phyloP scores from a whole-genome alignment of 495 filamentous ascomycete genomes.

The Penicillium bovifimosum region DNA sequence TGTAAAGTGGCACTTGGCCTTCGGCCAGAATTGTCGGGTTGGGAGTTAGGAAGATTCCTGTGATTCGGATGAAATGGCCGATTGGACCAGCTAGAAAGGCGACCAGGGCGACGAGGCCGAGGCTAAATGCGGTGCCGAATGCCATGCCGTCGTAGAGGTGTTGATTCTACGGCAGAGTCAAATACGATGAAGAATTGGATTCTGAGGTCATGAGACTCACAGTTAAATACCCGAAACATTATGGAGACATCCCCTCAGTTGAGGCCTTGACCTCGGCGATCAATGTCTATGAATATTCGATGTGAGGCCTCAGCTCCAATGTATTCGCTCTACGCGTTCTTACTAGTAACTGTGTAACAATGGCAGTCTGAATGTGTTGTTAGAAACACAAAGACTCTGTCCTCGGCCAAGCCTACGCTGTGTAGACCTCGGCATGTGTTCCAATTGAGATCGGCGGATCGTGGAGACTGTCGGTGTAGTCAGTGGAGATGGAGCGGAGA shows the following conservation, averaged over 20 bases:
- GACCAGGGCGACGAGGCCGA: slow-evolving; percentile 31
- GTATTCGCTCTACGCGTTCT: too few relatives aligned
- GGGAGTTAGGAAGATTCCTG: slow-evolving; percentile 29
- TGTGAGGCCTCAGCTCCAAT: too few relatives aligned
- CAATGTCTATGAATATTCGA: too few relatives aligned
- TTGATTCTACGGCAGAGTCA: not conserved
- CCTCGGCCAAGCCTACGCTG: too few relatives aligned
- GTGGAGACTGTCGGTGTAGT: not conserved
- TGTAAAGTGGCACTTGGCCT: slow-evolving; percentile 32
- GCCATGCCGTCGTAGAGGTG: slow-evolving; percentile 18
- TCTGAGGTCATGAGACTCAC: too few relatives aligned
- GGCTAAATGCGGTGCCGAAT: slow-evolving; percentile 16
- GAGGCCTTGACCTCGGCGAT: not conserved
- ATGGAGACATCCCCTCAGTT: not conserved
- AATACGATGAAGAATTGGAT: too few relatives aligned
- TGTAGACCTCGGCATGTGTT: too few relatives aligned
- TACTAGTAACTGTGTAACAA: not conserved
- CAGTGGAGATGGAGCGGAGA: not conserved
- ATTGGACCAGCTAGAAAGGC: slow-evolving; percentile 31
- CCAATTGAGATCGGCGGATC: too few relatives aligned
- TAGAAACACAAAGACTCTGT: too few relatives aligned
- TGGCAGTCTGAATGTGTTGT: too few relatives aligned
- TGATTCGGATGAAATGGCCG: slow-evolving; percentile 21
- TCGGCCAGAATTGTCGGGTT: slow-evolving; percentile 25
- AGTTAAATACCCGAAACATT: too few relatives aligned